Base-by-base conservation (phyloP, 768 basidiomycete species). In the Hysterangium stoloniferum region DNA sequence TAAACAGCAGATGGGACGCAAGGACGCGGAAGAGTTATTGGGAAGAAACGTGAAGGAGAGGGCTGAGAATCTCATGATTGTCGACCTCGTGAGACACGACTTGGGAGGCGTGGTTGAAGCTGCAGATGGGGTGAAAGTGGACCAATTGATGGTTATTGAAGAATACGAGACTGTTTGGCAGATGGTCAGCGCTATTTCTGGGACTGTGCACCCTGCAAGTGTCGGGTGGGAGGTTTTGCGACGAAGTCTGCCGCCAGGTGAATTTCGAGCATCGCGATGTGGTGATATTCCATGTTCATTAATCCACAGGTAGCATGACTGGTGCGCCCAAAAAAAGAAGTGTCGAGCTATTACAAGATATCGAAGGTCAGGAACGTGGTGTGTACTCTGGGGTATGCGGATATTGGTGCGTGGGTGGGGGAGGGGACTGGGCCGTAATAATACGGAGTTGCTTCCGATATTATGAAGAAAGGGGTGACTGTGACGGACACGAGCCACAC, bases 1-100 rank as follows among this genome's bases (percentile, higher is more conserved):
- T 13, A 61, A 63, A 44, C 52, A 46, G 37, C 71, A 71, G 6
- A 72, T 83, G 52, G 82, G 76, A 15, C 78, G 78, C 24, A 78
- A 74, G 48, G 75, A 79, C 42, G 83, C 83, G n/a, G 80, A 84
- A 58, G 58, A 80, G 64, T 64, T 74, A 12, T 66, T 86, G 51
- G 71, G 70, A 12, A 82, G 83, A 4, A 85, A 77, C 63, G 71
- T 69, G 36, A 98, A 98, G 64, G 94, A 98, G 65, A 80, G 94
- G 1, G 94, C 93, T 0, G 94, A 97, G 70, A 98, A 98, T 62
- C 67, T 98, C 51, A 97, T 98, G 94, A 96, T 98, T 55, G 94
- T 96, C 22, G 94, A 97, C 63, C 78, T 98, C 42, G 95, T 95
- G 59, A 80, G 92, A 29, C 88, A 96, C 57, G 94, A 98, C 66